Percentiles rank a stretch among this genome's conserved stretches.
These are phyloP conservation scores for Pseudogymnoascus sp. DNA, from an alignment of 2,329 filamentous ascomycete genomes.

Conservation along the genomic window DNA sequence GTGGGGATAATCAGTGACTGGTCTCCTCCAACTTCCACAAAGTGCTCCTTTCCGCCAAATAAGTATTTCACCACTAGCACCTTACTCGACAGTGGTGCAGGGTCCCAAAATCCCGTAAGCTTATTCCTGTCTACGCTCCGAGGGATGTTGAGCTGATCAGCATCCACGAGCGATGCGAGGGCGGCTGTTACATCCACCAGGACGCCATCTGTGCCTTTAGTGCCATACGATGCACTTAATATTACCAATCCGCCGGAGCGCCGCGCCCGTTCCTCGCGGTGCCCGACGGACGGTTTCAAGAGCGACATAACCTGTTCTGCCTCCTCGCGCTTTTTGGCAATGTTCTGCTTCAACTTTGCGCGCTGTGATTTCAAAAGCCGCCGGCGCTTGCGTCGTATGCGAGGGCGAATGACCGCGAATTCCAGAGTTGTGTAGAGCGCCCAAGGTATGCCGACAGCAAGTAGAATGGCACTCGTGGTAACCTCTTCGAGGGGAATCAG, in stretches of 20 bases:
- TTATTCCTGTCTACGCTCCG: slow-evolving; percentile 33
- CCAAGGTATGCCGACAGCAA: slow-evolving; percentile 34
- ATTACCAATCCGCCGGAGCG: slow-evolving; percentile 33
- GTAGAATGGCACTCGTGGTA: slow-evolving; percentile 29
- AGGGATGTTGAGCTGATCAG: slow-evolving; percentile 34
- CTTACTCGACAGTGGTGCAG: slow-evolving; percentile 36
- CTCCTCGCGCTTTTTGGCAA: slow-evolving; percentile 32
- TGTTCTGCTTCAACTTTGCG: slow-evolving; percentile 31
- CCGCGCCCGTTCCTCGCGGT: slow-evolving; percentile 32
- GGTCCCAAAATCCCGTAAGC: slow-evolving; percentile 38
- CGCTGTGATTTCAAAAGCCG: slow-evolving; percentile 31
- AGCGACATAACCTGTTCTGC: slow-evolving; percentile 34
- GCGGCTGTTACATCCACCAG: slow-evolving; percentile 36
- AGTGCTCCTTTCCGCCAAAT: slow-evolving; percentile 34
- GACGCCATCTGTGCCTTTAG: slow-evolving; percentile 17
- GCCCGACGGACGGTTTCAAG: slow-evolving; percentile 34
- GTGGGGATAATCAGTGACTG: slow-evolving; percentile 34
- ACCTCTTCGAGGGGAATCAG: slow-evolving; percentile 32
- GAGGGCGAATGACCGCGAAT: slow-evolving; percentile 35
- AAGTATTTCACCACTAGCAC: slow-evolving; percentile 35
- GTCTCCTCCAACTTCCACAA: slow-evolving; percentile 32
- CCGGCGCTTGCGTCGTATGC: slow-evolving; percentile 31
- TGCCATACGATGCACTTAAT: slow-evolving; percentile 35
- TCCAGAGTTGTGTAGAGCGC: slow-evolving; percentile 35
- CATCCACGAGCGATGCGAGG: slow-evolving; percentile 38